A percentile compares a stretch with the other conserved stretches of the same genome.
Evolutionary conservation across 495 filamentous ascomycete genomes (phyloP).

Genomic region (Penicillium ochrochloron): DNA sequence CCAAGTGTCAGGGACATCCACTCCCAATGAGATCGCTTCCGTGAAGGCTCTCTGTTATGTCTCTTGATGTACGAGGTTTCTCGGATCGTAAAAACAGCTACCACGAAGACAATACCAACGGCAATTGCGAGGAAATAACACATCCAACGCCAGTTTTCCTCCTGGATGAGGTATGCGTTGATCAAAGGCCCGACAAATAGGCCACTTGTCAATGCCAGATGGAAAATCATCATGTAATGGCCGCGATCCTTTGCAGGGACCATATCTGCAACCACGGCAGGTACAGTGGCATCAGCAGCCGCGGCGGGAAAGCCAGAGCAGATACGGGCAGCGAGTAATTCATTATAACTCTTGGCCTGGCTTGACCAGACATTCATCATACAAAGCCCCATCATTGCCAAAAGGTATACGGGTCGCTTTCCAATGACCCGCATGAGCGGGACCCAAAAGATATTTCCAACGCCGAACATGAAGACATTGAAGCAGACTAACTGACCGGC

Average conservation of each 20-base stretch:
- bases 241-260: constrained; percentile 38
- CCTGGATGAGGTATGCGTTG: constrained; percentile 38
- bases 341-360: constrained; percentile 28
- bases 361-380: constrained; percentile 41
- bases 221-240: constrained; percentile 44
- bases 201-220: constrained; percentile 36
- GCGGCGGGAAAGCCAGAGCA: constrained; percentile 34
- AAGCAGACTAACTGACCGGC: not conserved
- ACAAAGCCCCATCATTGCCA: constrained; percentile 30
- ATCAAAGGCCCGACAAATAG: constrained; percentile 41
- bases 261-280: constrained; percentile 38
- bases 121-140: constrained; percentile 37
- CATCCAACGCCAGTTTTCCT: constrained; percentile 41
- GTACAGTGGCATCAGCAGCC: constrained; percentile 40
- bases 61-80: constrained; percentile 32
- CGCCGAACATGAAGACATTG: not conserved
- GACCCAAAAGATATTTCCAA: not conserved
- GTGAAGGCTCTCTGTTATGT: not conserved
- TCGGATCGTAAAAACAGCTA: constrained; percentile 34
- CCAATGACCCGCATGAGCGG: constrained; percentile 21
- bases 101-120: constrained; percentile 21
- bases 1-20: constrained; percentile 36
- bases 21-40: constrained; percentile 24
- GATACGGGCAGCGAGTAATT: constrained; percentile 38
- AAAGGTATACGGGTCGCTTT: constrained; percentile 38